phyloP scores from a whole-genome alignment of 169 alveolate species.

The Plasmodium yoelii region DNA sequence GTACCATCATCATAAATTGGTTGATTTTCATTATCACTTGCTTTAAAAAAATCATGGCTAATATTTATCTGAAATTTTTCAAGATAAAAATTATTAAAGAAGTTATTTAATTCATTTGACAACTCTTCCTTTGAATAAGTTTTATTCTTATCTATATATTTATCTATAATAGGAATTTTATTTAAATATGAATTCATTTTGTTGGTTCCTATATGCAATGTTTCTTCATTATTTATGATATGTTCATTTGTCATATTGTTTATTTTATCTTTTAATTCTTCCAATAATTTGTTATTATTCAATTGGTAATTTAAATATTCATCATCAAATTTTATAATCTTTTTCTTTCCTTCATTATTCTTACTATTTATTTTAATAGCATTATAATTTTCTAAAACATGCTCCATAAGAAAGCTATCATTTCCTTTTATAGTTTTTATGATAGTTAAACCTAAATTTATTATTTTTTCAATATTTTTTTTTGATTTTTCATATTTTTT shows the following conservation, averaged over 20 bases:
- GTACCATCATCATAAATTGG: constrained; percentile 43
- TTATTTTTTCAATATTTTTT: constrained; percentile 53
- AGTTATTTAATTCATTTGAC: constrained; percentile 36
- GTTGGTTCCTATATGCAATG: constrained; percentile 17
- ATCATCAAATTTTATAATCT: constrained; percentile 46
- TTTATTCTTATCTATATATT: constrained; percentile 60
- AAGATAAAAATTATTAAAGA: constrained; percentile 27
- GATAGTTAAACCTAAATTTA: constrained; percentile 34
- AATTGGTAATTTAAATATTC: constrained; percentile 19
- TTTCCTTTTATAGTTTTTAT: constrained; percentile 51
- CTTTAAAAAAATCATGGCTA: not conserved
- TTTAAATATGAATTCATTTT: constrained; percentile 32
- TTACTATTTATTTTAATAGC: constrained; percentile 23
- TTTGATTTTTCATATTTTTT: constrained; percentile 33
- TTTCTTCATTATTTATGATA: not conserved
- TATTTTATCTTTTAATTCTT: not conserved
- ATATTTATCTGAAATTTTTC: constrained; percentile 1
- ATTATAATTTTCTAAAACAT: constrained; percentile 55
- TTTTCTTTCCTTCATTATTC: constrained; percentile 18
- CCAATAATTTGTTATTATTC: constrained; percentile 30
- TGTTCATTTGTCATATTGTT: not conserved
- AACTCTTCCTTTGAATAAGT: constrained; percentile 26
- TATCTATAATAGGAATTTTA: constrained; percentile 40
- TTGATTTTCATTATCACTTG: not conserved
- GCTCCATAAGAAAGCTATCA: constrained; percentile 14